A percentile compares a stretch with the other conserved stretches of the same genome.
Conservation (phyloP, 495 filamentous ascomycete species). For the Trichoderma asperelloides region DNA sequence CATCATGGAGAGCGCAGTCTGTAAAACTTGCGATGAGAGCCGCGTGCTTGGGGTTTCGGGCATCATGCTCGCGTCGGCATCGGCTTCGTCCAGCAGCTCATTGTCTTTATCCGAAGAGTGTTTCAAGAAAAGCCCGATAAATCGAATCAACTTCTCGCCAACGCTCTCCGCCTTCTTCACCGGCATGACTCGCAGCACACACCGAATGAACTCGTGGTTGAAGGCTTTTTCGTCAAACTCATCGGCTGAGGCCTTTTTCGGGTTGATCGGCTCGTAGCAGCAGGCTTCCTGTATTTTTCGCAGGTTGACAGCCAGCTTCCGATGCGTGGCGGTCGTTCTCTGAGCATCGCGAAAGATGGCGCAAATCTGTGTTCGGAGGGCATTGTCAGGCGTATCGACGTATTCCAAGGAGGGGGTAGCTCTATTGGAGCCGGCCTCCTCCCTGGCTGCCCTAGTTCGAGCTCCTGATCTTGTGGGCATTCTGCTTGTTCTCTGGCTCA, state of each 20-base stretch:
- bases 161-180: conserved; percentile 90
- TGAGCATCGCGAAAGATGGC: conserved; percentile 81
- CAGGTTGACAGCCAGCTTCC: conserved; percentile 78
- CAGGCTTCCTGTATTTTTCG: conserved; percentile 84
- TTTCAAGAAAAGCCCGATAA: conserved; percentile 75
- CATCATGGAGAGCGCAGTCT: conserved; percentile 59
- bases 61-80: conserved; percentile 50
- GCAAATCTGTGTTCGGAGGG: conserved; percentile 66
- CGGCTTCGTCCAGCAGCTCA: conserved; percentile 38
- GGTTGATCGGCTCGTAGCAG: conserved; percentile 61
- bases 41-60: conserved; percentile 75
- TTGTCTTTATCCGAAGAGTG: conserved; percentile 77
- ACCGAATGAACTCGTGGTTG: conserved; percentile 73
- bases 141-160: conserved; percentile 76
- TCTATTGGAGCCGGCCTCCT: background rate
- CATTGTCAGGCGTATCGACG: conserved; percentile 58
- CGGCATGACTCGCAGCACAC: conserved; percentile 67
- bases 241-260: conserved; percentile 39
- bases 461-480: conserved; percentile 6
- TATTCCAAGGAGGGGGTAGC: background rate
- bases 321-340: conserved; percentile 74
- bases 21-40: conserved; percentile 61
- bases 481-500: background rate
- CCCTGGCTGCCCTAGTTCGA: background rate
- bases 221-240: conserved; percentile 78